Conservation (phyloP, 2,329 filamentous ascomycete genomes). For the Huntiella bhutanensis region DNA sequence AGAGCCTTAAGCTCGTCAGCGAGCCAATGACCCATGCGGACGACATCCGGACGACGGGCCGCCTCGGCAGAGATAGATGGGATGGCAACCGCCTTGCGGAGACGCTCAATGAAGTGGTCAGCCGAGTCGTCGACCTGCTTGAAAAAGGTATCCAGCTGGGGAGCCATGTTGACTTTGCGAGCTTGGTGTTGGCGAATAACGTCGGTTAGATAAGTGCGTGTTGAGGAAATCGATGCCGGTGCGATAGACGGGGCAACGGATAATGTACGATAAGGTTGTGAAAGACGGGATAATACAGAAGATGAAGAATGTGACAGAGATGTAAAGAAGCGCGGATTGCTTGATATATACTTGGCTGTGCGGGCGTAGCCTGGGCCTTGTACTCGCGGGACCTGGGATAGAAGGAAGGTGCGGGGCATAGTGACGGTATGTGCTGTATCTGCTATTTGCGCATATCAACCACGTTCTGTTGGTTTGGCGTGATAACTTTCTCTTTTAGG, state of each 20-base stretch:
- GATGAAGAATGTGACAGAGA: constrained; percentile 9
- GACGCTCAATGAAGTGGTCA: constrained; percentile 69
- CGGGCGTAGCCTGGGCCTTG: constrained; percentile 1
- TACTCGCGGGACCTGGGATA: constrained; percentile 12
- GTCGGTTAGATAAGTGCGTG: constrained; percentile 31
- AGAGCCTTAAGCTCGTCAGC: constrained; percentile 63
- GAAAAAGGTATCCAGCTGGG: constrained; percentile 81
- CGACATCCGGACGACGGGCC: constrained; percentile 71
- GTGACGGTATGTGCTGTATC: constrained; percentile 8
- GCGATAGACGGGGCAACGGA: not conserved
- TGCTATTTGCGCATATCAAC: too few relatives aligned
- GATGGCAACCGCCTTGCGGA: constrained; percentile 84
- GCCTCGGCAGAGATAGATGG: constrained; percentile 90
- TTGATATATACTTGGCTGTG: constrained; percentile 8
- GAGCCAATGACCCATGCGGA: constrained; percentile 91
- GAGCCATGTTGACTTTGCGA: constrained; percentile 52
- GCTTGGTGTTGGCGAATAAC: constrained; percentile 38
- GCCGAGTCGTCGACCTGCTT: constrained; percentile 71
- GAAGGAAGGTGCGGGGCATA: constrained; percentile 29
- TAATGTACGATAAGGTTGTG: constrained; percentile 6
- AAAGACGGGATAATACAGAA: constrained; percentile 1
- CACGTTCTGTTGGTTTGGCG: too few relatives aligned
- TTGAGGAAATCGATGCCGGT: constrained; percentile 7
- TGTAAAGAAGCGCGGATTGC: constrained; percentile 5
- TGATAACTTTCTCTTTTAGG: too few relatives aligned